phyloP scores from a whole-genome alignment of 2,329 filamentous ascomycete species.

The Periglandula ipomoeae region DNA sequence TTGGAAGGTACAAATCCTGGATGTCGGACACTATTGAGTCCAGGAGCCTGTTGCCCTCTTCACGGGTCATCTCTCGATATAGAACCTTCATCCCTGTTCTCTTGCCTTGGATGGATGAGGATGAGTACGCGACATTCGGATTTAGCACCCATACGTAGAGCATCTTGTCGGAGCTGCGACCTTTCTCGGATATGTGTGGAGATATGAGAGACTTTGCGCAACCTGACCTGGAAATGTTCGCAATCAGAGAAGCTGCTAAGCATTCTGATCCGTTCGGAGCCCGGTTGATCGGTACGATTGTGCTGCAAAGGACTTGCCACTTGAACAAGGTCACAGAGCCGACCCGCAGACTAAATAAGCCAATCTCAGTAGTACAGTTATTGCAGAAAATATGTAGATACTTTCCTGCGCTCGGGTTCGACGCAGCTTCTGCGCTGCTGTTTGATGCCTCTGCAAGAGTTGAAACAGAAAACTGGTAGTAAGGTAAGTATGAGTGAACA shows the following conservation, averaged over 20 bases:
- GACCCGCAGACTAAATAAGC: constrained; percentile 35
- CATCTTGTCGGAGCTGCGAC: constrained; percentile 12
- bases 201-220: constrained; percentile 47
- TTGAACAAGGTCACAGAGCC: constrained; percentile 45
- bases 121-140: constrained; percentile 42
- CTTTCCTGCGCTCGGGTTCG: constrained; percentile 14
- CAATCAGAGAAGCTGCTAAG: constrained; percentile 41
- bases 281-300: constrained; percentile 14
- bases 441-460: constrained; percentile 20
- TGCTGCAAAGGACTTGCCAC: constrained; percentile 42
- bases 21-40: constrained; percentile 46
- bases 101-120: constrained; percentile 23
- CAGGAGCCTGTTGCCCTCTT: constrained; percentile 38
- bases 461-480: constrained; percentile 29
- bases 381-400: constrained; percentile 35
- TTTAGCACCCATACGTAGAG: constrained; percentile 50
- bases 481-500: constrained; percentile 14
- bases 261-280: constrained; percentile 38
- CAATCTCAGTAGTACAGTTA: constrained; percentile 36
- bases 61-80: constrained; percentile 33
- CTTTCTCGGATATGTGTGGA: constrained; percentile 17
- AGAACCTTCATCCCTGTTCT: constrained; percentile 43
- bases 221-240: constrained; percentile 46
- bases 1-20: constrained; percentile 49
- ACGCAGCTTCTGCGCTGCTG: constrained; percentile 19